phyloP scores from a whole-genome alignment of 2,329 filamentous ascomycete species.

The Fusarium mexicanum region DNA sequence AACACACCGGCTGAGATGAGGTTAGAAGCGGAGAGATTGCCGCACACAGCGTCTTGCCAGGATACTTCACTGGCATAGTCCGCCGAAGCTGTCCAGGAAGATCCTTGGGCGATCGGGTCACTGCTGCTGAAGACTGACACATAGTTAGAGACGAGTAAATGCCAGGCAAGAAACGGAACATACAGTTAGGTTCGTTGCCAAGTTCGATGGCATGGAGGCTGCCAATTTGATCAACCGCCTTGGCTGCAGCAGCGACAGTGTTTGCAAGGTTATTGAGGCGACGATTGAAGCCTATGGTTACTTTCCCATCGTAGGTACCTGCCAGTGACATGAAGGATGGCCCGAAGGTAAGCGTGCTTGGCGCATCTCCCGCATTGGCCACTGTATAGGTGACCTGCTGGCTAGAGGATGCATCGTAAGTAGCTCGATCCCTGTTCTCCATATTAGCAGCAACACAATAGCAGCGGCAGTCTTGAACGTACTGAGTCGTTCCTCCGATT shows the following conservation, averaged over 20 bases:
- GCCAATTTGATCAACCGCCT: neutral
- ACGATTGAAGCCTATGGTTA: neutral
- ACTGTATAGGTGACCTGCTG: neutral
- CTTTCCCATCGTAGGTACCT: neutral
- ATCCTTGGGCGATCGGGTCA: neutral
- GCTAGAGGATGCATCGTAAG: neutral
- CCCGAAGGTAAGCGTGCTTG: neutral
- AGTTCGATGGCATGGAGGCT: neutral
- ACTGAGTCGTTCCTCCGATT: neutral
- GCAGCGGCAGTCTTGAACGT: fast-evolving
- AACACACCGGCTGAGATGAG: neutral
- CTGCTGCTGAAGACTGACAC: neutral
- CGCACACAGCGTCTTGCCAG: neutral
- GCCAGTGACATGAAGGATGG: neutral
- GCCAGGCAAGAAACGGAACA: fast-evolving
- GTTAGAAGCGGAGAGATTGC: neutral
- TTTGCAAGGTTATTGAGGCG: neutral
- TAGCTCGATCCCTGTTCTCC: neutral
- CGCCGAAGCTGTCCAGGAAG: neutral
- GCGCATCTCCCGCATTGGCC: neutral
- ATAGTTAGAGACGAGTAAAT: neutral
- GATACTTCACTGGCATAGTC: neutral
- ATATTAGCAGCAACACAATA: neutral
- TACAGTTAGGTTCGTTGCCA: neutral
- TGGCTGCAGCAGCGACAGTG: neutral